phyloP scores from a whole-genome alignment of 75 land plant species.

The Selaginella moellendorffii region DNA sequence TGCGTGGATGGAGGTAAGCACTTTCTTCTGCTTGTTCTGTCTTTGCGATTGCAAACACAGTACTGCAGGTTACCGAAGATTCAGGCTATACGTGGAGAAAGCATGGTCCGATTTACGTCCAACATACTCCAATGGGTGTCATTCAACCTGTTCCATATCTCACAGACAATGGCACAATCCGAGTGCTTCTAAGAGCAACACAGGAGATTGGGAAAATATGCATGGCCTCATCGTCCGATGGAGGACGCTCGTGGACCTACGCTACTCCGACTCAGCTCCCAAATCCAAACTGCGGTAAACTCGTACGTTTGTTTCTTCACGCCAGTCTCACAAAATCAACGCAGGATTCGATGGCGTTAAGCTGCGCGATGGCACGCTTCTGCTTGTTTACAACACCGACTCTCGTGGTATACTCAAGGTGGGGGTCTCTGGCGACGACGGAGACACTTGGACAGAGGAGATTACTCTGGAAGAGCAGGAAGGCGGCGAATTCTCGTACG shows the following conservation, averaged over 20 bases:
- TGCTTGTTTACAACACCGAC: constrained; percentile 71
- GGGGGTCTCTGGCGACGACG: constrained; percentile 68
- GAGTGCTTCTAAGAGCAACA: constrained; percentile 60
- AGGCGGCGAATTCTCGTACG: constrained; percentile 80
- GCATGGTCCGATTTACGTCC: constrained; percentile 67
- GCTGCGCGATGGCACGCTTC: constrained; percentile 52
- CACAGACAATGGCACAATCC: constrained; percentile 43
- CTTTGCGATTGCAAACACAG: too few relatives aligned
- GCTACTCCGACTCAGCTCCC: constrained; percentile 61
- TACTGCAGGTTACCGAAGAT: constrained; percentile 59
- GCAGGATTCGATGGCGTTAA: constrained; percentile 94
- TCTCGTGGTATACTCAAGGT: constrained; percentile 75
- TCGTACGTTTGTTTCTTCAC: neutral
- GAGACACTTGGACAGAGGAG: constrained; percentile 70
- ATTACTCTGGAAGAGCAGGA: constrained; percentile 52
- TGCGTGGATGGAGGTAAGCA: constrained; percentile 81
- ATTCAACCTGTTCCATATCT: constrained; percentile 87
- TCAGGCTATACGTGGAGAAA: constrained; percentile 66
- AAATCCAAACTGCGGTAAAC: constrained; percentile 81
- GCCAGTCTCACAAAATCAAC: neutral
- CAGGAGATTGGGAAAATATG: constrained; percentile 48
- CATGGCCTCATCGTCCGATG: constrained; percentile 80
- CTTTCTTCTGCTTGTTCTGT: too few relatives aligned
- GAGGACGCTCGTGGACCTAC: constrained; percentile 56
- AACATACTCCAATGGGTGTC: constrained; percentile 47